These are phyloP conservation scores for Dorcoceras hygrometricum DNA, from an alignment of 257 asterid genomes.

Conservation along the genomic window DNA sequence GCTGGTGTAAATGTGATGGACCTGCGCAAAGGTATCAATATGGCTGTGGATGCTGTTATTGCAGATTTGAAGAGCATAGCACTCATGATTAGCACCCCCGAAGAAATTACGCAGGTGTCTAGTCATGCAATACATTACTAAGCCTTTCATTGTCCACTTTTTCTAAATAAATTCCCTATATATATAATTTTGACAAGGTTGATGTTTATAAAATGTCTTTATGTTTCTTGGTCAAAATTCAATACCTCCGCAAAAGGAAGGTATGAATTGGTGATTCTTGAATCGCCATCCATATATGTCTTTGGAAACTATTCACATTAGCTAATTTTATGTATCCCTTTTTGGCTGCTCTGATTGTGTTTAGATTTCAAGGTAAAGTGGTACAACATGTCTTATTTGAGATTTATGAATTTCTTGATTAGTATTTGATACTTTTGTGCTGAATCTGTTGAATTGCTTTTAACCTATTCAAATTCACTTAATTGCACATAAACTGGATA, in stretches of 20 bases:
- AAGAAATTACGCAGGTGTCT: conserved; percentile 84
- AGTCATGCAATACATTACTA: conserved; percentile 18
- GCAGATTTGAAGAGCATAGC: conserved; percentile 80
- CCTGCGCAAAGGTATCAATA: conserved; percentile 77
- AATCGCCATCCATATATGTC: not conserved
- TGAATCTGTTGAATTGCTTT: not conserved
- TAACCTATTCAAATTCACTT: too few relatives aligned
- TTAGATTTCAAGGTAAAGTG: not conserved
- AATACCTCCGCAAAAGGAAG: not conserved
- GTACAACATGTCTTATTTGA: not conserved
- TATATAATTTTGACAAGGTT: conserved; percentile 1
- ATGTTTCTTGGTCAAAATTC: not conserved
- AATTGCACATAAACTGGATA: too few relatives aligned
- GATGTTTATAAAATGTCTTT: conserved; percentile 8
- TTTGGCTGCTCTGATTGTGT: not conserved
- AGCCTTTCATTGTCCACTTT: not conserved
- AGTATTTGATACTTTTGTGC: not conserved
- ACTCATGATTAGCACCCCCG: conserved; percentile 82
- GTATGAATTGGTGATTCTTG: conserved; percentile 7
- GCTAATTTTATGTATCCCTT: conserved; percentile 10
- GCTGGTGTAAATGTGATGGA: conserved; percentile 91
- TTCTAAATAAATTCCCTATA: conserved; percentile 8
- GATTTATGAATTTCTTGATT: not conserved
- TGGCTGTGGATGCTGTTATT: conserved; percentile 81
- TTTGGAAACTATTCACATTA: not conserved